Percentiles rank a stretch among this genome's conserved stretches.
phyloP scores from a whole-genome alignment of 768 basidiomycete species.

The Suillus clintonianus region DNA sequence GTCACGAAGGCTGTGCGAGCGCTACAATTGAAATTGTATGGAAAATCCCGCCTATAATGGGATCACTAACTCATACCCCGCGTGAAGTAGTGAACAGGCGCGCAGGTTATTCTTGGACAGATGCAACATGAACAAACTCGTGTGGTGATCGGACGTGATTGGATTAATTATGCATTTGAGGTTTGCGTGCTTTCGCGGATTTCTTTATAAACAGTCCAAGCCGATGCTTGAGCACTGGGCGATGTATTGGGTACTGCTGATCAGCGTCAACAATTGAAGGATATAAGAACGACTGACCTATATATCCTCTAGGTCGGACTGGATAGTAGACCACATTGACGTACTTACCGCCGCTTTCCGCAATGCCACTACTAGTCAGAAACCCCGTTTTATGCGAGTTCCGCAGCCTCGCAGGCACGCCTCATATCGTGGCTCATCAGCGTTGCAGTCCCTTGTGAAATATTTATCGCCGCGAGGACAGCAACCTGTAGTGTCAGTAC shows the following conservation, averaged over 20 bases:
- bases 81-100: not conserved
- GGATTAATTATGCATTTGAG: not conserved
- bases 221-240: not conserved
- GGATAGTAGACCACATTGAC: not conserved
- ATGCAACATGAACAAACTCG: not conserved
- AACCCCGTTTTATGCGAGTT: not conserved
- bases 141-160: not conserved
- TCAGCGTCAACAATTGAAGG: not conserved
- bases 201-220: not conserved
- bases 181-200: not conserved
- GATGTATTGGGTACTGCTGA: not conserved
- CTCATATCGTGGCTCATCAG: not conserved
- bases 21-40: not conserved
- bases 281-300: not conserved
- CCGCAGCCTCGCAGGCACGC: not conserved
- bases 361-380: not conserved
- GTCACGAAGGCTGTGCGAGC: not conserved
- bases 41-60: not conserved
- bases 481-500: not conserved
- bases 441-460: not conserved
- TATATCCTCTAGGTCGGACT: not conserved
- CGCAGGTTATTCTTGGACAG: not conserved
- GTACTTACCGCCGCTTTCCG: not conserved
- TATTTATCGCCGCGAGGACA: not conserved
- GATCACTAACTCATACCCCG: not conserved